Conservation (phyloP, 179 eudicot species). For the Monotropa hypopitys region DNA sequence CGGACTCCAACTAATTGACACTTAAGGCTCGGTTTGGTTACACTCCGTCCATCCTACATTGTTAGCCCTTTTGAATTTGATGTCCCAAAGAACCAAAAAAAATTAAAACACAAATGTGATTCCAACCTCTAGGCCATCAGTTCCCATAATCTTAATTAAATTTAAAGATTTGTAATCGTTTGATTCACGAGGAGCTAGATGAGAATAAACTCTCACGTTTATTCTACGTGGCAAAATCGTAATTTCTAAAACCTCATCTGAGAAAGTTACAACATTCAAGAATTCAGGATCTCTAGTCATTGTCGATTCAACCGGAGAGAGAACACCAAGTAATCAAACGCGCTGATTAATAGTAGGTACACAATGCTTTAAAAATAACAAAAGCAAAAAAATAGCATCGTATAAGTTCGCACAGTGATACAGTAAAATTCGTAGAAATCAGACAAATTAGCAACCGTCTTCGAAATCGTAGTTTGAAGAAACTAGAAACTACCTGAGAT, state of each 20-base stretch:
- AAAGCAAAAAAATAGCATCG: not conserved
- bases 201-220: too few relatives aligned
- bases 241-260: not conserved
- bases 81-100: not conserved
- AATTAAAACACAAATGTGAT: not conserved
- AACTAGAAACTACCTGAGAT: constrained; percentile 3
- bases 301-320: not conserved
- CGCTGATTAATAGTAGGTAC: not conserved
- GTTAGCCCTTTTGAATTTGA: not conserved
- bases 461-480: not conserved
- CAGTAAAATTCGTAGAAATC: not conserved
- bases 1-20: not conserved
- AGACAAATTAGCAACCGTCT: not conserved
- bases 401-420: not conserved
- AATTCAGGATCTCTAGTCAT: not conserved
- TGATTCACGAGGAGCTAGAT: too few relatives aligned
- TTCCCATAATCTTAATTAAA: too few relatives aligned
- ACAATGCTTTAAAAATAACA: not conserved
- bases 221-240: too few relatives aligned
- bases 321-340: not conserved
- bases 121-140: not conserved
- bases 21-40: not conserved
- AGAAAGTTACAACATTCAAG: not conserved
- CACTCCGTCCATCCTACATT: not conserved
- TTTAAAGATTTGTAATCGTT: too few relatives aligned